Percentiles rank a stretch among this genome's conserved stretches.
phyloP scores from a whole-genome alignment of 164 flowering plant species.

The Pachysandra terminalis region DNA sequence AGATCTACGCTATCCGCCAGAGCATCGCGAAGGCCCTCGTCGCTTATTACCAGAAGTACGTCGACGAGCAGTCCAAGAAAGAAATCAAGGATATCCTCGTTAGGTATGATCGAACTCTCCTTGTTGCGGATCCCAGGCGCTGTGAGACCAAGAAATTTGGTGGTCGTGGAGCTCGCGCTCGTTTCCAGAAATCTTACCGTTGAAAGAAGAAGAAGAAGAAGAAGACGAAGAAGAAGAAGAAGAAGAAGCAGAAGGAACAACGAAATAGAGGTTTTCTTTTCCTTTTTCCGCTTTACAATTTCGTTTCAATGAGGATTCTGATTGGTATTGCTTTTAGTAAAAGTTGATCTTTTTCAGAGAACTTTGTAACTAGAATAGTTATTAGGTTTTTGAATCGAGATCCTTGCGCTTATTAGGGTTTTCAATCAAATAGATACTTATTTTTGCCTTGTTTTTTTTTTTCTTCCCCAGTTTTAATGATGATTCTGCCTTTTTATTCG shows the following conservation, averaged over 20 bases:
- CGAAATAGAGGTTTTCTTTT: not conserved
- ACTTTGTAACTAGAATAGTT: not conserved
- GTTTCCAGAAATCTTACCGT: conserved; percentile 28
- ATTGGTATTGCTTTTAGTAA: not conserved
- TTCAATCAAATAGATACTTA: not conserved
- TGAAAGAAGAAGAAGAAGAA: not conserved
- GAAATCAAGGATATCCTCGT: conserved; percentile 21
- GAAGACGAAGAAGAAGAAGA: no score
- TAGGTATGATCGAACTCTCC: conserved; percentile 23
- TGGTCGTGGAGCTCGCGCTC: conserved; percentile 23
- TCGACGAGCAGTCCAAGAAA: conserved; percentile 21
- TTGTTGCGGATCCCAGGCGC: no score
- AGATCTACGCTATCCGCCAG: conserved; percentile 19
- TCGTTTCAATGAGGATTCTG: no score
- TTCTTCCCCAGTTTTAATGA: no score
- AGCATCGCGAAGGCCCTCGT: conserved; percentile 23
- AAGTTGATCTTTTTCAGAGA: not conserved
- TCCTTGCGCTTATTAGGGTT: conserved; percentile 5
- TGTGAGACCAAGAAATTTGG: conserved; percentile 26
- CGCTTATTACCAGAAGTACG: no score
- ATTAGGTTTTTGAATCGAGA: not conserved
- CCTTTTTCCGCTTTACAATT: not conserved
- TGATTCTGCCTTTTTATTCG: no score
- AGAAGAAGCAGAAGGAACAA: no score
- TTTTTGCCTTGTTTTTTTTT: no score